Percentiles rank a stretch among this genome's conserved stretches.
Conservation (phyloP, 805 yeast species). For the Myxozyma nipponensis region DNA sequence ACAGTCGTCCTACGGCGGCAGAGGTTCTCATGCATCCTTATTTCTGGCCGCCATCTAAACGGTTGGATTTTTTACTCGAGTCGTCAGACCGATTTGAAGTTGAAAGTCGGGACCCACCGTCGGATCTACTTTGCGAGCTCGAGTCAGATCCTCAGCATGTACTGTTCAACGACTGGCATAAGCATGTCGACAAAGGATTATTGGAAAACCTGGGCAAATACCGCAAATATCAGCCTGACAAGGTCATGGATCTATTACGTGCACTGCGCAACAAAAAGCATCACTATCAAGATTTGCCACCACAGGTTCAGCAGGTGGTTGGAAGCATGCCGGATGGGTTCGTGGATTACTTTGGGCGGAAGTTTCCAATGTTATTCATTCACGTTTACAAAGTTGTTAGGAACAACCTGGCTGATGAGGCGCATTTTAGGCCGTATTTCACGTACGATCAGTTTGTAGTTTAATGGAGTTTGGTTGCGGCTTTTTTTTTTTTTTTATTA, state of each 20-base stretch:
- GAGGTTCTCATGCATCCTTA: slow-evolving; percentile 76
- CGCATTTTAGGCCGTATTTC: slow-evolving; percentile 23
- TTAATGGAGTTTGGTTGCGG: neutral
- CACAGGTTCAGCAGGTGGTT: slow-evolving; percentile 57
- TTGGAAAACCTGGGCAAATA: slow-evolving; percentile 84
- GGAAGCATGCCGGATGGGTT: slow-evolving; percentile 83
- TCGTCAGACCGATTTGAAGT: slow-evolving; percentile 90
- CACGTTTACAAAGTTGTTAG: slow-evolving; percentile 41
- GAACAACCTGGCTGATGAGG: slow-evolving; percentile 14
- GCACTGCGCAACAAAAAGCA: slow-evolving; percentile 92
- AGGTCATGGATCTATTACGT: slow-evolving; percentile 78
- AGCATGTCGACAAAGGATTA: slow-evolving; percentile 63
- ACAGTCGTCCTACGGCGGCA: slow-evolving; percentile 64
- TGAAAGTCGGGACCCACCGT: slow-evolving; percentile 76
- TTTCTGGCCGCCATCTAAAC: slow-evolving; percentile 74
- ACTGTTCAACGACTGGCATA: slow-evolving; percentile 72
- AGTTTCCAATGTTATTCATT: slow-evolving; percentile 78
- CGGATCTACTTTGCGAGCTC: slow-evolving; percentile 51
- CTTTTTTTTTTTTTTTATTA: no score
- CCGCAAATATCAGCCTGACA: slow-evolving; percentile 76
- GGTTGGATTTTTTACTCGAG: slow-evolving; percentile 76
- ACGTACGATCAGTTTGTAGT: neutral
- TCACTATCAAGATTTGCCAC: slow-evolving; percentile 87
- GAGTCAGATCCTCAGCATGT: slow-evolving; percentile 47
- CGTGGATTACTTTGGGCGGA: slow-evolving; percentile 64